Evolutionary conservation across 768 basidiomycete species (phyloP).

Genomic region (Agaricus bisporus): DNA sequence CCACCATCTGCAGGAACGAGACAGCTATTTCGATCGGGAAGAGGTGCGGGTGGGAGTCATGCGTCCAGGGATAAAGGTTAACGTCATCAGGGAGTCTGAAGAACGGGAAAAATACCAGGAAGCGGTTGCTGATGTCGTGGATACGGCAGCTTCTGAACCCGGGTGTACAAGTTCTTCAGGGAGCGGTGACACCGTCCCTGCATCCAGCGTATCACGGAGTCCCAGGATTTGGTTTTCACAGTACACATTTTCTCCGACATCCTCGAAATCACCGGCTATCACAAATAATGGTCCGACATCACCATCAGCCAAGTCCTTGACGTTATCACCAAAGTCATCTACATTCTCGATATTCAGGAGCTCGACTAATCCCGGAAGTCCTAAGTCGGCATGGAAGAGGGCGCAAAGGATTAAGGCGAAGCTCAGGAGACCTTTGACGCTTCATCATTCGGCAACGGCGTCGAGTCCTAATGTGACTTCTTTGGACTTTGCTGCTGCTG

Average conservation of each 20-base stretch:
- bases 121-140: not conserved
- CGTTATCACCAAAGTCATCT: not conserved
- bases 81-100: not conserved
- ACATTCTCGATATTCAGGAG: not conserved
- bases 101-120: not conserved
- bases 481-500: not conserved
- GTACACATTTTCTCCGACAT: not conserved
- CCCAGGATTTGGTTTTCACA: not conserved
- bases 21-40: not conserved
- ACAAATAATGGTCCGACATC: not conserved
- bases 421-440: not conserved
- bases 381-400: not conserved
- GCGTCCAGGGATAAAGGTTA: not conserved
- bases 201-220: not conserved
- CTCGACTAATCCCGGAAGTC: not conserved
- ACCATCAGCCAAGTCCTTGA: not conserved
- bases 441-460: not conserved
- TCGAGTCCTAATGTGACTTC: not conserved
- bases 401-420: constrained; percentile 4
- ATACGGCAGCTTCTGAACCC: constrained; percentile 2
- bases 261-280: not conserved
- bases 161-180: not conserved
- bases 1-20: not conserved
- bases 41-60: not conserved
- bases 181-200: not conserved